A percentile compares a stretch with the other conserved stretches of the same genome.
These are phyloP conservation scores for Pyrenophora graminea DNA, from an alignment of 2,329 filamentous ascomycete species.

Conservation along the genomic window DNA sequence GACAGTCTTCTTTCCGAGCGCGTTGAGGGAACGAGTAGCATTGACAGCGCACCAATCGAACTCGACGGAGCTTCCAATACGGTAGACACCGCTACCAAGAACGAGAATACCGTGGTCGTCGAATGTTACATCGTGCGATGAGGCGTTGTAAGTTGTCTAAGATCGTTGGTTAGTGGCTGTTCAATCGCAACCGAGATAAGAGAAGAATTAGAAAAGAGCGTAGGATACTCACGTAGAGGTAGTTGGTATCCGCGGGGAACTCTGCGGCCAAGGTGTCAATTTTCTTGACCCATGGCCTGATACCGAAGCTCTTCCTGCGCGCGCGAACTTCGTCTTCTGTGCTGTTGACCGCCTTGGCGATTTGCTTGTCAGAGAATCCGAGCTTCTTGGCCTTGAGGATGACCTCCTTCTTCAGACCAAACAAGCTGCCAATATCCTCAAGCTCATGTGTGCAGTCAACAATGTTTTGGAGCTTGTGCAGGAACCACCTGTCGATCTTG, in stretches of 20 bases:
- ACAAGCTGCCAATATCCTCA: conserved; percentile 79
- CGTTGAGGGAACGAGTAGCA: conserved; percentile 77
- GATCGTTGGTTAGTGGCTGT: conserved; percentile 48
- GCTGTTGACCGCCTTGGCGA: conserved; percentile 80
- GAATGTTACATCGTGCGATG: conserved; percentile 89
- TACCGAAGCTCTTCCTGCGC: conserved; percentile 80
- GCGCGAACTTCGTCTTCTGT: conserved; percentile 90
- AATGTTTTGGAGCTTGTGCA: conserved; percentile 97
- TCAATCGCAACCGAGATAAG: neutral
- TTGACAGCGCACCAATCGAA: conserved; percentile 99
- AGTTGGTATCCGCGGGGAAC: conserved; percentile 49
- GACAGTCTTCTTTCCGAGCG: conserved; percentile 93
- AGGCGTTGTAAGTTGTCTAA: conserved; percentile 97
- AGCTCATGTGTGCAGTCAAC: conserved; percentile 88
- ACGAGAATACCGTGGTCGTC: conserved; percentile 90
- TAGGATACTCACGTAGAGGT: conserved; percentile 5
- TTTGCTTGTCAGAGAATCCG: conserved; percentile 96
- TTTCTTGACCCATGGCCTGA: conserved; percentile 95
- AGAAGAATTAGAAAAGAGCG: neutral
- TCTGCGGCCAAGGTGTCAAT: conserved; percentile 97
- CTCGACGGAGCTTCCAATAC: conserved; percentile 96
- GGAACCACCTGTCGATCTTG: conserved; percentile 99
- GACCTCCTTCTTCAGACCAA: conserved; percentile 84
- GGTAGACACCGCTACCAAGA: conserved; percentile 92
- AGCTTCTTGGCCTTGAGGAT: conserved; percentile 93